Evolutionary conservation across 2,329 filamentous ascomycete species (phyloP).

Genomic region (Neurospora sp.): DNA sequence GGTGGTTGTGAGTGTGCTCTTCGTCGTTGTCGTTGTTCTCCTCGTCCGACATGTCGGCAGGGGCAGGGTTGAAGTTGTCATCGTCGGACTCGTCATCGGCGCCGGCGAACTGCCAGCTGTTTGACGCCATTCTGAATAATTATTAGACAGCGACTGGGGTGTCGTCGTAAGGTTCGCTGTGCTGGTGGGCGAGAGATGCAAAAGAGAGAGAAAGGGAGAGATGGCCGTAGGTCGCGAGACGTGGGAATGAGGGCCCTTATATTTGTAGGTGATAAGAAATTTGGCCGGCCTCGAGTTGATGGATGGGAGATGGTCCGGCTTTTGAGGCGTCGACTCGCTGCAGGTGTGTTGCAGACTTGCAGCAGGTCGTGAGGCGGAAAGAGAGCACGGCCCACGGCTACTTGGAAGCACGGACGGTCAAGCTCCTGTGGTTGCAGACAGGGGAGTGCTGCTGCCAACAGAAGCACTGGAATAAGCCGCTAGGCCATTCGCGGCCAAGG

Average conservation of each 20-base stretch:
- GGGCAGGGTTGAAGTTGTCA: slow-evolving; percentile 79
- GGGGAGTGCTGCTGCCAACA: neutral
- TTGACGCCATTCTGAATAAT: slow-evolving; percentile 31
- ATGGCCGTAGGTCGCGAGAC: neutral
- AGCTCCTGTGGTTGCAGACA: neutral
- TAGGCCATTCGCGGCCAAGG: neutral
- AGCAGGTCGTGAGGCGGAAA: neutral
- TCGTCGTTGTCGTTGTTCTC: slow-evolving; percentile 50
- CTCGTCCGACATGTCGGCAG: slow-evolving; percentile 63
- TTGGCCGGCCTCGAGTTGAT: neutral
- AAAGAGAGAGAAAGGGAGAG: neutral
- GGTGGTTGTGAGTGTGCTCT: neutral
- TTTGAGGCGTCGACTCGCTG: neutral
- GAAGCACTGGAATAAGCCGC: neutral
- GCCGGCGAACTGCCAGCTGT: slow-evolving; percentile 39
- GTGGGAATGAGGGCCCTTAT: neutral
- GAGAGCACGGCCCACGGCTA: neutral
- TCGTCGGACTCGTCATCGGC: slow-evolving; percentile 64
- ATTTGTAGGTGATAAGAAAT: neutral
- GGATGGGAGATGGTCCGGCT: neutral
- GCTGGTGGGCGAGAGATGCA: neutral
- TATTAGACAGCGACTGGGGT: neutral
- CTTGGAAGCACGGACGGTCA: neutral
- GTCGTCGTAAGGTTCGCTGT: neutral
- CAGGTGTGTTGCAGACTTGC: neutral